Conservation (phyloP, 345 rosid species). For the Durio zibethinus region DNA sequence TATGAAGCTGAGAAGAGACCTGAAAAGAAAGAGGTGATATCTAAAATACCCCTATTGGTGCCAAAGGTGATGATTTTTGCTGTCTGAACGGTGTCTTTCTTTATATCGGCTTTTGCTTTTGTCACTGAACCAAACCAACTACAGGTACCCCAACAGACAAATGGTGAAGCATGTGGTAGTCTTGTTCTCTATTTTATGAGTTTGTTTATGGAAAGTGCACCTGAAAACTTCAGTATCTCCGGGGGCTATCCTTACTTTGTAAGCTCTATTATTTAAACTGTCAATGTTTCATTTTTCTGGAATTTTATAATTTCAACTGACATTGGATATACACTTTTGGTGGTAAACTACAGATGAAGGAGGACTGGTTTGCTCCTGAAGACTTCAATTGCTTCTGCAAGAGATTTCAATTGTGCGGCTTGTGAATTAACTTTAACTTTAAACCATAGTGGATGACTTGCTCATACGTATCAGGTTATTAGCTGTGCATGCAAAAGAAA, state of each 20-base stretch:
- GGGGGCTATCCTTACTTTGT: conserved; percentile 48
- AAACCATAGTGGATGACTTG: too few species aligned
- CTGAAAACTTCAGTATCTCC: conserved; percentile 27
- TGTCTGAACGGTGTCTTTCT: not conserved
- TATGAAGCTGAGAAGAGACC: conserved; percentile 43
- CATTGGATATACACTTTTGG: not conserved
- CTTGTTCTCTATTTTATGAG: conserved; percentile 62
- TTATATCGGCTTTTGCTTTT: not conserved
- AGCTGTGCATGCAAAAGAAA: too few species aligned
- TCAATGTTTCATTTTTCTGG: not conserved
- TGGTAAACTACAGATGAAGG: conserved; percentile 41
- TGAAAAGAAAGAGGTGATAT: conserved; percentile 31
- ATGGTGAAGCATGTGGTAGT: conserved; percentile 58
- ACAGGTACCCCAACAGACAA: conserved; percentile 68
- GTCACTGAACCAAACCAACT: not conserved
- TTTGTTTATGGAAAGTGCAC: conserved; percentile 49
- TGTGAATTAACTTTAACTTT: not conserved
- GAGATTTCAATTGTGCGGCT: conserved; percentile 10
- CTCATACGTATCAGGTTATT: too few species aligned
- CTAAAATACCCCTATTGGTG: conserved; percentile 42
- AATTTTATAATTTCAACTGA: not conserved
- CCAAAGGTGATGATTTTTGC: conserved; percentile 39
- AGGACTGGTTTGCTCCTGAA: conserved; percentile 50
- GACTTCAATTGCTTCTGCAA: conserved; percentile 39
- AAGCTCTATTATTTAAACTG: conserved; percentile 20